phyloP scores from a whole-genome alignment of 306 rosid genomes.

The Geum urbanum region DNA sequence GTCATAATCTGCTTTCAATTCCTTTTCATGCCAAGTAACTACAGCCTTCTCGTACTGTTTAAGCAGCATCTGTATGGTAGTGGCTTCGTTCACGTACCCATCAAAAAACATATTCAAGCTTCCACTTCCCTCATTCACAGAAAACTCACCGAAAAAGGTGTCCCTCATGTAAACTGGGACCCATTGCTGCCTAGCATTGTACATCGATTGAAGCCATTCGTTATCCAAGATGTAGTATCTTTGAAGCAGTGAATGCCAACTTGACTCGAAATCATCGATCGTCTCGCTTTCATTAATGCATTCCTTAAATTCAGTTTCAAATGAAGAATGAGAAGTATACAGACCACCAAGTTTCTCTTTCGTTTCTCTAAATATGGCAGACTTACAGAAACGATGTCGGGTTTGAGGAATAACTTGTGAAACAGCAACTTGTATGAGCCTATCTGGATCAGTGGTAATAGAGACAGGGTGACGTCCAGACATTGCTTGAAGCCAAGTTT shows the following conservation, averaged over 20 bases:
- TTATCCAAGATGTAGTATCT: conserved; percentile 63
- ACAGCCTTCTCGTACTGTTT: conserved; percentile 78
- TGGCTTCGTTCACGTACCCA: conserved; percentile 66
- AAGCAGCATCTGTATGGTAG: conserved; percentile 65
- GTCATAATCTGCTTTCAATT: conserved; percentile 76
- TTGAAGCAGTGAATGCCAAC: conserved; percentile 64
- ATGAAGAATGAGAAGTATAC: conserved; percentile 55
- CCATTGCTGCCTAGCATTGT: conserved; percentile 66
- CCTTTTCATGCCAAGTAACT: conserved; percentile 69
- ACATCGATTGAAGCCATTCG: conserved; percentile 86
- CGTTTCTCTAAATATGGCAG: conserved; percentile 61
- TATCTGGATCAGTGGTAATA: conserved; percentile 69
- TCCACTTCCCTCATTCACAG: conserved; percentile 44
- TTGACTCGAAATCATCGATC: conserved; percentile 65
- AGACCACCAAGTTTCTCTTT: conserved; percentile 55
- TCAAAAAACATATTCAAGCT: conserved; percentile 60
- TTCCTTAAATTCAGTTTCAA: conserved; percentile 57
- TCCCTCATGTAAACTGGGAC: conserved; percentile 72
- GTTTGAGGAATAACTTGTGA: conserved; percentile 63
- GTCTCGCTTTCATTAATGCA: conserved; percentile 60
- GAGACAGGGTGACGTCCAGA: conserved; percentile 63
- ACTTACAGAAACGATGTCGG: conserved; percentile 63
- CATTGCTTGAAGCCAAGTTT: conserved; percentile 81
- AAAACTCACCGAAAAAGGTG: conserved; percentile 65
- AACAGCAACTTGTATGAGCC: conserved; percentile 58